Evolutionary conservation across 257 asterid species (phyloP).

Genomic region (Nicotiana paniculata): DNA sequence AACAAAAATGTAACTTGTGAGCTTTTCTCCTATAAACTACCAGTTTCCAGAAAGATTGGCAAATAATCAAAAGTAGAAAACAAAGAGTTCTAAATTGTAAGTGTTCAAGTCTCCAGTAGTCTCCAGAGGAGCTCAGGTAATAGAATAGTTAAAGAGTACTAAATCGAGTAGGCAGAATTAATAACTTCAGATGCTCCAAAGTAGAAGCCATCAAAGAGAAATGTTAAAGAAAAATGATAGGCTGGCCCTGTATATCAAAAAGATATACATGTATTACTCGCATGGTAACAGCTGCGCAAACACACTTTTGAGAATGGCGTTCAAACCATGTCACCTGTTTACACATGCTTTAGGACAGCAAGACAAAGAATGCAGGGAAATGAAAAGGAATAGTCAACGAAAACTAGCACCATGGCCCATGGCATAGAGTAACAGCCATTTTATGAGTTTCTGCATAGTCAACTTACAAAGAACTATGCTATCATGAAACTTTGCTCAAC

Average conservation of each 20-base stretch:
- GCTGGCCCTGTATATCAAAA: constrained; percentile 25
- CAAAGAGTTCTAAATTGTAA: background rate
- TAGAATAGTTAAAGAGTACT: constrained; percentile 12
- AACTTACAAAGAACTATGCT: background rate
- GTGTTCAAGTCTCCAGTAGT: background rate
- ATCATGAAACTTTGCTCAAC: background rate
- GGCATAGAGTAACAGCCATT: background rate
- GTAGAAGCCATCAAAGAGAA: constrained; percentile 50
- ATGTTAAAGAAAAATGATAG: constrained; percentile 47
- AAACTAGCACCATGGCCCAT: too few relatives aligned
- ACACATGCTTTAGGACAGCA: background rate
- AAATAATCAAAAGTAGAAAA: background rate
- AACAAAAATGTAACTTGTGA: background rate
- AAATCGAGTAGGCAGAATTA: constrained; percentile 50
- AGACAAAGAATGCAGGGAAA: background rate
- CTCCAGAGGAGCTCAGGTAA: background rate
- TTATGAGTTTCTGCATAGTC: too few relatives aligned
- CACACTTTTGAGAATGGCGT: constrained; percentile 46
- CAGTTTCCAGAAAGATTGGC: background rate
- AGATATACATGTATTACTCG: constrained; percentile 38
- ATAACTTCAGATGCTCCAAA: constrained; percentile 53
- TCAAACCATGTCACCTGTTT: background rate
- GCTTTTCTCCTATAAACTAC: background rate
- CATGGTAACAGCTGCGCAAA: constrained; percentile 34
- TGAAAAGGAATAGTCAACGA: background rate